Evolutionary conservation across 768 basidiomycete species (phyloP).

Genomic region (Kwoniella botswanensis): DNA sequence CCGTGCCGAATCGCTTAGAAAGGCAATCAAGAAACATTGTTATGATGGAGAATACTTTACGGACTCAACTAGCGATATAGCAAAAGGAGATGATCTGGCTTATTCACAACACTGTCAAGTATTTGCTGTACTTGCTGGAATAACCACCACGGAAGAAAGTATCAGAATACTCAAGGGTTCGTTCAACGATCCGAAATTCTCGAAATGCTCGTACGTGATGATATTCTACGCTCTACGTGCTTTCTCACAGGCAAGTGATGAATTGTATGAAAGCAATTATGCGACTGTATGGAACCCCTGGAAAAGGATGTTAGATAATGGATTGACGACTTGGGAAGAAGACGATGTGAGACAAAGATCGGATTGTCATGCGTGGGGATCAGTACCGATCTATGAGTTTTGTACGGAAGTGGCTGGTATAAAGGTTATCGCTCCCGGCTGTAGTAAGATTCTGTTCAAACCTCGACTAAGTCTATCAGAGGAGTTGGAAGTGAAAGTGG

Average conservation of each 20-base stretch:
- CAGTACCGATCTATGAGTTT: slow-evolving; percentile 38
- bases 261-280: slow-evolving; percentile 31
- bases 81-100: neutral
- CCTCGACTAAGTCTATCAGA: slow-evolving; percentile 17
- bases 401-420: slow-evolving; percentile 40
- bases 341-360: slow-evolving; percentile 40
- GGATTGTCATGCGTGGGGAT: slow-evolving; percentile 47
- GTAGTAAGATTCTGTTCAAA: slow-evolving; percentile 21
- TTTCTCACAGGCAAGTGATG: slow-evolving; percentile 29
- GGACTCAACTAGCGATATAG: slow-evolving; percentile 21
- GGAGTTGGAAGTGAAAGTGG: slow-evolving; percentile 18
- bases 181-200: slow-evolving; percentile 11
- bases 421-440: slow-evolving; percentile 30
- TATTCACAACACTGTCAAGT: slow-evolving; percentile 36
- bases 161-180: slow-evolving; percentile 10
- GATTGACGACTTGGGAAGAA: slow-evolving; percentile 45
- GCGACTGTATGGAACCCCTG: slow-evolving; percentile 22
- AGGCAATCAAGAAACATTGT: slow-evolving; percentile 29
- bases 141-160: slow-evolving; percentile 8
- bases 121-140: slow-evolving; percentile 23
- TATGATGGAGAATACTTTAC: slow-evolving; percentile 32
- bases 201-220: slow-evolving; percentile 40
- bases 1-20: slow-evolving; percentile 9
- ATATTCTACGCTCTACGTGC: slow-evolving; percentile 45
- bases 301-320: slow-evolving; percentile 35